Conservation (phyloP, 1,139 yeast species). For the Geotrichum siamense region DNA sequence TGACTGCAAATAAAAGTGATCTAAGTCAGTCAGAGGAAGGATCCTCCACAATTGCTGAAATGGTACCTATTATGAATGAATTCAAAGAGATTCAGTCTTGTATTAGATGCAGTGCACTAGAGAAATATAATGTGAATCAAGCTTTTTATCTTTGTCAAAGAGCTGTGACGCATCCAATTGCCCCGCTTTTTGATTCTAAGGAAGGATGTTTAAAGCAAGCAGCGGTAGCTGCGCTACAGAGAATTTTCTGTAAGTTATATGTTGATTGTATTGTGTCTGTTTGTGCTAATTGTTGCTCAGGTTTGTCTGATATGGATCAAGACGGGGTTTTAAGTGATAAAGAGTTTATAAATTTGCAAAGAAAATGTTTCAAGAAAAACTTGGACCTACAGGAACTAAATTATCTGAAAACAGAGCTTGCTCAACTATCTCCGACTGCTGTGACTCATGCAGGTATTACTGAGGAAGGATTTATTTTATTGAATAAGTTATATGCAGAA, state of each 20-base stretch:
- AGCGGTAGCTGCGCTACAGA: conserved; percentile 64
- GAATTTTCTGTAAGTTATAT: conserved; percentile 66
- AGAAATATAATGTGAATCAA: conserved; percentile 70
- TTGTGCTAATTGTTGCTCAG: conserved; percentile 1
- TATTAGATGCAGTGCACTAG: conserved; percentile 77
- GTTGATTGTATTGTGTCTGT: too few species aligned
- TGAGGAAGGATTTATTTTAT: conserved; percentile 62
- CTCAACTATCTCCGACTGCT: conserved; percentile 18
- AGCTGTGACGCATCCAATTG: conserved; percentile 87
- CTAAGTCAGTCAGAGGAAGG: conserved; percentile 30
- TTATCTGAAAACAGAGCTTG: conserved; percentile 41
- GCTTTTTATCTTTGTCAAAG: conserved; percentile 89
- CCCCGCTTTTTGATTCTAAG: conserved; percentile 90
- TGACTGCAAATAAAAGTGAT: conserved; percentile 82
- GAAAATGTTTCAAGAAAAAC: conserved; percentile 61
- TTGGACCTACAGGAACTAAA: conserved; percentile 48
- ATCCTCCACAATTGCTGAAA: conserved; percentile 46
- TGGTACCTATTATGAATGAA: conserved; percentile 77
- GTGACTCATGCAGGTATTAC: conserved; percentile 49
- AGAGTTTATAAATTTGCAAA: conserved; percentile 64
- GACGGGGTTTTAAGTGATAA: conserved; percentile 69
- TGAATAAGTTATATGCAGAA: conserved; percentile 79
- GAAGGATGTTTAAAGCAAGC: conserved; percentile 74
- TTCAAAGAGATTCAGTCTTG: conserved; percentile 93
- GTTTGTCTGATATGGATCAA: conserved; percentile 80